A percentile compares a stretch with the other conserved stretches of the same genome.
phyloP scores from a whole-genome alignment of 2,329 filamentous ascomycete species.

The Fusarium armeniacum region DNA sequence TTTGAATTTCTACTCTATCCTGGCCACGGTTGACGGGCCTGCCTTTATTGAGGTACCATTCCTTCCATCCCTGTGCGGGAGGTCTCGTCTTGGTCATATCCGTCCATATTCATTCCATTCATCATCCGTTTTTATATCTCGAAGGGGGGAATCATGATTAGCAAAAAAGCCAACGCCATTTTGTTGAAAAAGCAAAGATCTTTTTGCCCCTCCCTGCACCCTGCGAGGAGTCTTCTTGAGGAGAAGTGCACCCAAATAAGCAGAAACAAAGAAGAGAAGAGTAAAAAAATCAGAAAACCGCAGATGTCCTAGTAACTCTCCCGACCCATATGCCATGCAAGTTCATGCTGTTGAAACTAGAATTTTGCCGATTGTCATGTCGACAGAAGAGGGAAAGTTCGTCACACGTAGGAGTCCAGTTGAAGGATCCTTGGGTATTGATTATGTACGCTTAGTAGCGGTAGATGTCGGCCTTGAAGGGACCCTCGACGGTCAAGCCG shows the following conservation, averaged over 20 bases:
- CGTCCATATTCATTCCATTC: slow-evolving; percentile 45
- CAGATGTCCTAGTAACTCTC: slow-evolving; percentile 50
- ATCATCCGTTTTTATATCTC: slow-evolving; percentile 51
- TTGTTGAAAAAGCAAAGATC: slow-evolving; percentile 59
- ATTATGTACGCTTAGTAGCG: slow-evolving; percentile 61
- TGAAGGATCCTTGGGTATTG: slow-evolving; percentile 58
- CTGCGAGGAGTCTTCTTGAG: slow-evolving; percentile 44
- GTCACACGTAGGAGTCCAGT: slow-evolving; percentile 57
- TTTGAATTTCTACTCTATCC: slow-evolving; percentile 50
- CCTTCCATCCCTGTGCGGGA: slow-evolving; percentile 44
- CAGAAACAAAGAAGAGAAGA: slow-evolving; percentile 48
- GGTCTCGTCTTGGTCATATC: slow-evolving; percentile 36
- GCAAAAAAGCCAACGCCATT: slow-evolving; percentile 58
- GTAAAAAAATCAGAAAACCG: slow-evolving; percentile 45
- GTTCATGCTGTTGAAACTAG: slow-evolving; percentile 62
- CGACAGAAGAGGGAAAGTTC: slow-evolving; percentile 52
- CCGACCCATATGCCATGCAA: slow-evolving; percentile 57
- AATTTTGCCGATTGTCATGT: slow-evolving; percentile 56
- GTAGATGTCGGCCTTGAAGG: slow-evolving; percentile 88
- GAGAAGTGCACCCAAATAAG: slow-evolving; percentile 43
- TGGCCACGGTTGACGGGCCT: slow-evolving; percentile 62
- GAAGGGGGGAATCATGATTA: slow-evolving; percentile 56
- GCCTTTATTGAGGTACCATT: slow-evolving; percentile 41
- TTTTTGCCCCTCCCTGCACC: slow-evolving; percentile 55
- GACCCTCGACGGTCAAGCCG: slow-evolving; percentile 85